Percentiles rank a stretch among this genome's conserved stretches.
Evolutionary conservation across 352 stramenopile species (phyloP).

Genomic region (Pythium insidiosum): DNA sequence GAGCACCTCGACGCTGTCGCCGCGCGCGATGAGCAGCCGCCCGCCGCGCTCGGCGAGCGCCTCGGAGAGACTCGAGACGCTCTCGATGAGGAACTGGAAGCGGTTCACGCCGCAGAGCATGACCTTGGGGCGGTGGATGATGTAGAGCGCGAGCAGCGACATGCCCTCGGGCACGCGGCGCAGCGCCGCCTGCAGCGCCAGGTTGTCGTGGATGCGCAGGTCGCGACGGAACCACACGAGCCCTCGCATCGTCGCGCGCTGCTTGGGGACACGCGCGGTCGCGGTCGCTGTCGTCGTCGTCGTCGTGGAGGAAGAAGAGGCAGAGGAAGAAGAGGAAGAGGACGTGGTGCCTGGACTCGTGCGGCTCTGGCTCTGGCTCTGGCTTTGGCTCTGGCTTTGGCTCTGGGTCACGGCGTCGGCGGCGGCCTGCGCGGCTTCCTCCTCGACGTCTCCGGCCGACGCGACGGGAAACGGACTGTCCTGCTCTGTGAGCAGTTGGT

Average conservation of each 20-base stretch:
- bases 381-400: too few relatives aligned
- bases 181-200: conserved; percentile 78
- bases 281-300: too few relatives aligned
- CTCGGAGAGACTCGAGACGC: conserved; percentile 75
- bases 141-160: conserved; percentile 82
- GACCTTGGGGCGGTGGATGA: conserved; percentile 83
- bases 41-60: conserved; percentile 51
- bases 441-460: conserved; percentile 8
- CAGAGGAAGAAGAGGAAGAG: neutral
- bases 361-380: conserved; percentile 1
- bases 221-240: conserved; percentile 94
- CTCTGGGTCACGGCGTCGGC: conserved; percentile 25
- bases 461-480: conserved; percentile 15
- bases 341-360: neutral
- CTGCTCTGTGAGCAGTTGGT: conserved; percentile 28
- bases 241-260: conserved; percentile 30
- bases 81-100: conserved; percentile 93
- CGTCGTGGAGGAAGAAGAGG: too few relatives aligned
- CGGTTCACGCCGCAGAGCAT: conserved; percentile 73
- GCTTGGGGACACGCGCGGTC: too few relatives aligned
- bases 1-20: conserved; percentile 77
- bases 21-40: conserved; percentile 63
- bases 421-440: conserved; percentile 27
- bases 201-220: conserved; percentile 95
- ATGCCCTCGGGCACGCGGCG: conserved; percentile 21